A percentile compares a stretch with the other conserved stretches of the same genome.
phyloP scores from a whole-genome alignment of 352 stramenopile species.

The Hyaloperonospora brassicae region DNA sequence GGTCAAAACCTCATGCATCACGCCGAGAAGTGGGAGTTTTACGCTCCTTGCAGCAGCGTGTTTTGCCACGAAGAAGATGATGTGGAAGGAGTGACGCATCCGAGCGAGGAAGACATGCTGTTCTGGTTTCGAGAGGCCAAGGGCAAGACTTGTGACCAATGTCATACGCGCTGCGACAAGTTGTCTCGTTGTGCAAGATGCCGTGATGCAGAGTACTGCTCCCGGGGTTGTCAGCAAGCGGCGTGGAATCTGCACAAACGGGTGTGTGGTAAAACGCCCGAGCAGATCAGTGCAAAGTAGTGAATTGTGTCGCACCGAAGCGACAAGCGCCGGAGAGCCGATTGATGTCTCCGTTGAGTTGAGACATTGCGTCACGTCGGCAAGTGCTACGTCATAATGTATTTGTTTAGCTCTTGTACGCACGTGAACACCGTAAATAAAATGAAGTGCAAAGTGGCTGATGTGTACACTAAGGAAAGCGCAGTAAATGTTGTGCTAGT shows the following conservation, averaged over 20 bases:
- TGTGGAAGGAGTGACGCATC: slow-evolving; percentile 32
- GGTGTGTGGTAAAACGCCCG: slow-evolving; percentile 48
- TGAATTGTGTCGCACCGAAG: slow-evolving; percentile 5
- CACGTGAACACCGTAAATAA: too few species aligned
- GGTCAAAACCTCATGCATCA: slow-evolving; percentile 77
- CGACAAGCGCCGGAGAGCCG: too few species aligned
- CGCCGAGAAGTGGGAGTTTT: slow-evolving; percentile 79
- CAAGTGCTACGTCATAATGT: too few species aligned
- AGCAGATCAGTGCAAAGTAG: slow-evolving; percentile 35
- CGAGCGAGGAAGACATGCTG: slow-evolving; percentile 46
- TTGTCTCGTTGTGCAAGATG: slow-evolving; percentile 60
- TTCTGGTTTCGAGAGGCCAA: slow-evolving; percentile 60
- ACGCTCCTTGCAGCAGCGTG: slow-evolving; percentile 32
- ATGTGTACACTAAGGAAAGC: too few species aligned
- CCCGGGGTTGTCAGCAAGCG: slow-evolving; percentile 66
- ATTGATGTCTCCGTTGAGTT: too few species aligned
- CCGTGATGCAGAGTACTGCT: slow-evolving; percentile 67
- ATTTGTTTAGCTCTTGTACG: too few species aligned
- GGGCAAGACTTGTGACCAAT: slow-evolving; percentile 61
- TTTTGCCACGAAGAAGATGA: slow-evolving; percentile 37
- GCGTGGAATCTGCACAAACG: slow-evolving; percentile 78
- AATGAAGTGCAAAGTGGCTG: too few species aligned
- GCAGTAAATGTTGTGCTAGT: too few species aligned
- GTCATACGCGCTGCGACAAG: slow-evolving; percentile 42
- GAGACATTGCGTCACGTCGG: too few species aligned